phyloP scores from a whole-genome alignment of 2,329 filamentous ascomycete genomes.

The Cladophialophora exuberans region DNA sequence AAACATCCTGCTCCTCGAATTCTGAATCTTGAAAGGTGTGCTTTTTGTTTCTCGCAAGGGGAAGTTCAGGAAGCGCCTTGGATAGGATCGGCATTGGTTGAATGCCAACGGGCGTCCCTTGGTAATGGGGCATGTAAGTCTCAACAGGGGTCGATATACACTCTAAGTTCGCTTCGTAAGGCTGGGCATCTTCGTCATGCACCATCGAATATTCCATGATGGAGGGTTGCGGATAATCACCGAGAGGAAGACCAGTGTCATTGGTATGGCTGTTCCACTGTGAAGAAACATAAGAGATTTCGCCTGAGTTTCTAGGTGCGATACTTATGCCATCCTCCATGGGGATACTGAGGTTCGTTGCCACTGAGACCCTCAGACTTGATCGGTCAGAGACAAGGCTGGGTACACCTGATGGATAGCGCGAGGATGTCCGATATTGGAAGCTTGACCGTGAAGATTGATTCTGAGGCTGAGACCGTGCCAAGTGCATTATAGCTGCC shows the following conservation, averaged over 20 bases:
- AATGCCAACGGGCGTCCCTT: no score
- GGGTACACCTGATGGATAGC: not conserved
- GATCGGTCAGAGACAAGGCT: not conserved
- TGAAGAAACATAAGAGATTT: not conserved
- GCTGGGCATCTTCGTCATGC: no score
- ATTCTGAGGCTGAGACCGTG: not conserved
- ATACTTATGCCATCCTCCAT: not conserved
- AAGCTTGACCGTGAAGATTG: not conserved
- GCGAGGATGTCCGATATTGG: not conserved
- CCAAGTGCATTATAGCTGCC: not conserved
- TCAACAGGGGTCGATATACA: no score
- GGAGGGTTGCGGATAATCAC: no score
- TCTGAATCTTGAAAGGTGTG: not conserved
- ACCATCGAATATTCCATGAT: no score
- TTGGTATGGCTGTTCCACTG: not conserved
- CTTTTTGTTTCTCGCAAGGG: not conserved
- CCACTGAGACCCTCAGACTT: not conserved
- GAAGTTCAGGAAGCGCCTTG: no score
- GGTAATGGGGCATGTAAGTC: no score
- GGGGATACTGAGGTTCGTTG: not conserved
- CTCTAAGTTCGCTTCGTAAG: no score
- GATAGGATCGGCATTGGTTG: no score
- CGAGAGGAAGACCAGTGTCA: not conserved
- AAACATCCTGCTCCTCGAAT: no score
- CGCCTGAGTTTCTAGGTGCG: not conserved